phyloP scores from a whole-genome alignment of 371 early-diverging fungal genomes.

The Mucor ambiguus region DNA sequence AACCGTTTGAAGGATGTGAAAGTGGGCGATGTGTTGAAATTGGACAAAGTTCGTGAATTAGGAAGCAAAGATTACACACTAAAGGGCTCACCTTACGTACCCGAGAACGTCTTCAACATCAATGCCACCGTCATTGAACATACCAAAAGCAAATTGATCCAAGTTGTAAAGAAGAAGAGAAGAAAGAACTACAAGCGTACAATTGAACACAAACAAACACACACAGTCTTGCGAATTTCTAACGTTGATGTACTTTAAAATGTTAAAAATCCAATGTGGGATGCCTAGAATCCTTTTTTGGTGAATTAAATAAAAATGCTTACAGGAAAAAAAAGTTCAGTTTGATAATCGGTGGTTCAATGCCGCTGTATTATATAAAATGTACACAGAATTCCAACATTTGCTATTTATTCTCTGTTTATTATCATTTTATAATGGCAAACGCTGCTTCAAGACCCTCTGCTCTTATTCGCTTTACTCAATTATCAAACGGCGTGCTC shows the following conservation, averaged over 20 bases:
- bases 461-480: conserved; percentile 14
- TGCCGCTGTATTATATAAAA: not conserved
- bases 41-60: conserved; percentile 89
- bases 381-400: not conserved
- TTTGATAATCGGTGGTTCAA: not conserved
- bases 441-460: conserved; percentile 1
- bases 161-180: conserved; percentile 86
- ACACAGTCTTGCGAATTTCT: conserved; percentile 79
- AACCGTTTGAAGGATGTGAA: conserved; percentile 78
- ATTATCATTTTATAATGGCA: conserved; percentile 5
- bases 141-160: conserved; percentile 75
- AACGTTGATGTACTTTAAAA: conserved; percentile 63
- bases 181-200: conserved; percentile 86
- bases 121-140: conserved; percentile 92
- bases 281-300: conserved; percentile 1
- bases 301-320: conserved; percentile 2
- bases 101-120: conserved; percentile 70
- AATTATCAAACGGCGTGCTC: conserved; percentile 14
- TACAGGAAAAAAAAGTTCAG: conserved; percentile 9
- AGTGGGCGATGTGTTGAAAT: conserved; percentile 85
- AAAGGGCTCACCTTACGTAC: conserved; percentile 85
- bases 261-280: not conserved
- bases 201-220: conserved; percentile 69
- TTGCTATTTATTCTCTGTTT: conserved; percentile 4
- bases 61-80: conserved; percentile 86